phyloP scores from a whole-genome alignment of 768 basidiomycete species.

The Suillus occidentalis region DNA sequence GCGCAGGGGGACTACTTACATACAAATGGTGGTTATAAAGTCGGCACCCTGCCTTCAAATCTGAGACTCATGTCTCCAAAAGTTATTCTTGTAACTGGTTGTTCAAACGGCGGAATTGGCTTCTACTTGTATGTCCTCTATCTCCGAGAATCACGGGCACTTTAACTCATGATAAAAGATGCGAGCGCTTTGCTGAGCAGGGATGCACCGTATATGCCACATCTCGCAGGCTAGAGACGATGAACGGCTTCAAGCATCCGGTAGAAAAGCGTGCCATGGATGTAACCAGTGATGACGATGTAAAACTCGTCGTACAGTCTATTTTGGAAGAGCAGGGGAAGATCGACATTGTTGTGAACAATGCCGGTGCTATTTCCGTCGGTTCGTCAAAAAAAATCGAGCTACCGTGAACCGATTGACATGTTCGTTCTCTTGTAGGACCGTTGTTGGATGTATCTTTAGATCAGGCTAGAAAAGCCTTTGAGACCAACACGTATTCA shows the following conservation, averaged over 20 bases:
- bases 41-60: not conserved
- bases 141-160: not conserved
- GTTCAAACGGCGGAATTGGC: conserved; percentile 73
- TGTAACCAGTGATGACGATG: conserved; percentile 61
- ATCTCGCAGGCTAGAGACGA: conserved; percentile 59
- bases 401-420: conserved; percentile 2
- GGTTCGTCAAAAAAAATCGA: conserved; percentile 35
- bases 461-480: conserved; percentile 50
- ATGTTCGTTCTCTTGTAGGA: conserved; percentile 26
- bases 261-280: conserved; percentile 58
- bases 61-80: conserved; percentile 8
- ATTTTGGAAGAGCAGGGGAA: conserved; percentile 56
- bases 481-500: conserved; percentile 68
- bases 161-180: conserved; percentile 38
- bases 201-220: conserved; percentile 80
- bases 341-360: conserved; percentile 78
- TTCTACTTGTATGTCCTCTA: conserved; percentile 49
- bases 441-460: conserved; percentile 53
- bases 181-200: conserved; percentile 61
- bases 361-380: conserved; percentile 54
- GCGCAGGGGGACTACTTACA: not conserved
- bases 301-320: conserved; percentile 46
- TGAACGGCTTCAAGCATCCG: conserved; percentile 51
- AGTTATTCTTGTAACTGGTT: conserved; percentile 73
- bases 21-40: not conserved